Evolutionary conservation across 139 green algal species (phyloP), one percentile per base, ranked within the genome.

Genomic region (Chlorella sp.): DNA sequence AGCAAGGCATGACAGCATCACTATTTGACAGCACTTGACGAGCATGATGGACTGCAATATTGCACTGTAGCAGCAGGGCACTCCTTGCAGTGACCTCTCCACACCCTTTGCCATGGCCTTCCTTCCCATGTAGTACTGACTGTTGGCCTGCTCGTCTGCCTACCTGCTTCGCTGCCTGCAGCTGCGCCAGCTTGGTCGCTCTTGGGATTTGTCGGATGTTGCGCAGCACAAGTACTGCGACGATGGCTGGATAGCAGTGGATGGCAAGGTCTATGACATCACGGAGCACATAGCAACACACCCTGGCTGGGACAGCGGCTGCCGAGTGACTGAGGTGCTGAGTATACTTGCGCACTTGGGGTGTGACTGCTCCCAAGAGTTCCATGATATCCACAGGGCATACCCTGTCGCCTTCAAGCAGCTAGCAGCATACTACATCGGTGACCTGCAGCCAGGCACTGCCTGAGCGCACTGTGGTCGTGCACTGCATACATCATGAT

Each of bases 191-290:
- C n/a, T n/a, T n/a, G n/a, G n/a, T n/a, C n/a, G n/a, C n/a, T n/a
- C n/a, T n/a, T 77, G 62, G 62, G 63, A 24, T 23, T 24, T 77
- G 35, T 30, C 1, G 2, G 72, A 82, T 3, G 72, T 82, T 2
- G 32, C 51, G 1, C 29, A 73, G 62, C 77, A 82, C 62, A 30
- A 64, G 0, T 67, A 71, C 61, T 50, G 67, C 26, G 77, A 83
- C 34, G 73, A 79, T 51, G 63, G 50, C 4, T 83, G 77, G 77
- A 77, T 83, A 26, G 77, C 51, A 24, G 69, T 83, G 5, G 73
- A 83, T 67, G 77, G 77, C 30, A 70, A 66, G 6, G 71, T 77
- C 5, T 83, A 79, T 59, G 77, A 83, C 69, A 83, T 83, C 50
- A 79, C 73, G 0, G 73, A 83, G 64, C 77, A 83, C 69, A 33